Evolutionary conservation across 2,329 filamentous ascomycete species (phyloP).

Genomic region (Berkeleyomyces rouxiae): DNA sequence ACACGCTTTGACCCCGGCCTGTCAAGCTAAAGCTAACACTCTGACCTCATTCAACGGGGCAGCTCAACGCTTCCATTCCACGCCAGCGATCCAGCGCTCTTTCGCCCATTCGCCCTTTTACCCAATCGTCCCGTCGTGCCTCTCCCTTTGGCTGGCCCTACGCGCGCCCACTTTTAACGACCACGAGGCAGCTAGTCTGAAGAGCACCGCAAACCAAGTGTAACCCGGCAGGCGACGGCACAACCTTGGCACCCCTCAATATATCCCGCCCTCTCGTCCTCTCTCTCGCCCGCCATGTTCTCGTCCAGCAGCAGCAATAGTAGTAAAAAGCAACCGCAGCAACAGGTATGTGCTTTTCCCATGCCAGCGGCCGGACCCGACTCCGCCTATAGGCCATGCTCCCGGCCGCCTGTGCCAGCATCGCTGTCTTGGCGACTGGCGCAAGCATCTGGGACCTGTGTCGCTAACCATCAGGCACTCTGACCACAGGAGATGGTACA

Average conservation of each 20-base stretch:
- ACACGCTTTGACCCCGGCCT: constrained; percentile 1
- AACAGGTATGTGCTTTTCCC: constrained; percentile 41
- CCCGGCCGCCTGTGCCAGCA: too few relatives aligned
- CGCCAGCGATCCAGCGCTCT: too few relatives aligned
- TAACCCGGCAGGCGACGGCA: not conserved
- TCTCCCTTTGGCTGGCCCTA: not conserved
- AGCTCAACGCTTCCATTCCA: not conserved
- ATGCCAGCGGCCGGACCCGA: not conserved
- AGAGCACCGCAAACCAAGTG: not conserved
- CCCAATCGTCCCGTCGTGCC: not conserved
- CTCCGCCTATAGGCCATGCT: not conserved
- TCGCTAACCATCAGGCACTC: not conserved
- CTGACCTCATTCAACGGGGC: not conserved
- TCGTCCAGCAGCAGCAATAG: constrained; percentile 40
- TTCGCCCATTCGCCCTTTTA: not conserved
- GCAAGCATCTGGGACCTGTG: not conserved
- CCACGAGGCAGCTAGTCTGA: not conserved
- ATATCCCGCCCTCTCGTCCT: not conserved
- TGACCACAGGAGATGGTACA: constrained; percentile 84
- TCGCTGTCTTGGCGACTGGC: too few relatives aligned
- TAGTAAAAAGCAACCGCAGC: constrained; percentile 50
- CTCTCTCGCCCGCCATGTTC: constrained; percentile 33
- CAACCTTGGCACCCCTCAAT: not conserved
- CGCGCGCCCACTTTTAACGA: not conserved
- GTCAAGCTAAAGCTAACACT: constrained; percentile 2